Evolutionary conservation across 164 flowering plant genomes (phyloP).

Genomic region (Paratinospora sagittata): DNA sequence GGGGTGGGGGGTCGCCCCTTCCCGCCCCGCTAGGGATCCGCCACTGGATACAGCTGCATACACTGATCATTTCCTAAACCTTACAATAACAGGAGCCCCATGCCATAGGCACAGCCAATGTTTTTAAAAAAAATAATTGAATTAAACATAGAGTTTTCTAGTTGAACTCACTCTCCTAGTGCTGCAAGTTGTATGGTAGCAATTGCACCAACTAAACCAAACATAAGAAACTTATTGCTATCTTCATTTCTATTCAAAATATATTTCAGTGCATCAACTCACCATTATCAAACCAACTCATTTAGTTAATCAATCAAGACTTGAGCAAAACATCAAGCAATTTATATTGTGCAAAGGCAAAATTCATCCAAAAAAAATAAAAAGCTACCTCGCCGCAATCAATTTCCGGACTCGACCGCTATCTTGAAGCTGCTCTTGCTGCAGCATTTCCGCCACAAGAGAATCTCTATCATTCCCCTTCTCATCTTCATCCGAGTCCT

Average conservation of each 20-base stretch:
- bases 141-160: not conserved
- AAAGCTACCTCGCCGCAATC: conserved; percentile 61
- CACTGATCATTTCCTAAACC: not conserved
- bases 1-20: too few species aligned
- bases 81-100: not conserved
- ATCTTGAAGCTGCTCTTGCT: conserved; percentile 72
- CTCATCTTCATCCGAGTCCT: conserved; percentile 30
- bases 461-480: conserved; percentile 43
- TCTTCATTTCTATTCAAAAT: not conserved
- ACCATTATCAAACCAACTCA: not conserved
- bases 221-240: not conserved
- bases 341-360: not conserved
- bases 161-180: not conserved
- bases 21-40: too few species aligned
- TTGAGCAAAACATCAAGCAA: not conserved
- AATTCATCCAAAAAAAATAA: not conserved
- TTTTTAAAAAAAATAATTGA: too few species aligned
- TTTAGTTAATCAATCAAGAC: not conserved
- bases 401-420: conserved; percentile 63
- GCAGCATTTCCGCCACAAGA: conserved; percentile 46
- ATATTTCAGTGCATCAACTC: not conserved
- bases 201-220: not conserved
- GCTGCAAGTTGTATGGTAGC: not conserved
- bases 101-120: not conserved
- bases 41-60: too few species aligned